Evolutionary conservation across 441 rosid genomes (phyloP), one percentile per base, ranked within the genome.

Genomic region (Corymbia citriodora): DNA sequence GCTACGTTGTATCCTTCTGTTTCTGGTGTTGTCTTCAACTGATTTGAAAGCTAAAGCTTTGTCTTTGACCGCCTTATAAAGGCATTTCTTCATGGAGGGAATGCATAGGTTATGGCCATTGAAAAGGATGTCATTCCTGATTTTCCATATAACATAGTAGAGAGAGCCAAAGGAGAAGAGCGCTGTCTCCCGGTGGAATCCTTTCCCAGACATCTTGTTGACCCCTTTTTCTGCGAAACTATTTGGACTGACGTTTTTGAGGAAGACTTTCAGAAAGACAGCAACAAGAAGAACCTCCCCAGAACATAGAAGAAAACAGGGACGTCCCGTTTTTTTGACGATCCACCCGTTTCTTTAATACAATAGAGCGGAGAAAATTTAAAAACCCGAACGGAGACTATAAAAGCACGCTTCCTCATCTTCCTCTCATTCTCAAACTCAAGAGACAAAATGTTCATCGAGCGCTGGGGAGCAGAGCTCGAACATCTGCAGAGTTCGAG

Each of bases 381-480:
- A 55, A 55, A 55, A 9, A 55, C 27, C 12, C 5, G 14, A 0
- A 27, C 31, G 4, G 4, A 61, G 70, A 61, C 31, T 29, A 61
- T 61, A 27, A 27, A 61, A 61, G 31, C 70, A 27, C 70, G 31
- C 70, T 12, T 31, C 3, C 31, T 0, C 33, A 61, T 27, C 70
- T 61, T 61, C 70, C 70, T 3, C 70, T 61, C 59, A 55, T 55
- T 55, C 59, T 10, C 59, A 2, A 55, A 54, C 59, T 10, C 59
- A 0, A 61, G 68, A 61, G 68, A 27, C 31, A 12, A 31, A 61
- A 61, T n/a, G 33, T 29, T 61, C 70, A 12, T 61, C 6, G 70
- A 61, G 70, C 70, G 31, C 70, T 33, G 5, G 0, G 7, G 31
- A 61, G 70, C 70, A 3, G 31, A 7, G 33, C n/a, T 0, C 0